A percentile compares a stretch with the other conserved stretches of the same genome.
Evolutionary conservation across 2,329 filamentous ascomycete genomes (phyloP).

Genomic region (Alternaria brassicae): DNA sequence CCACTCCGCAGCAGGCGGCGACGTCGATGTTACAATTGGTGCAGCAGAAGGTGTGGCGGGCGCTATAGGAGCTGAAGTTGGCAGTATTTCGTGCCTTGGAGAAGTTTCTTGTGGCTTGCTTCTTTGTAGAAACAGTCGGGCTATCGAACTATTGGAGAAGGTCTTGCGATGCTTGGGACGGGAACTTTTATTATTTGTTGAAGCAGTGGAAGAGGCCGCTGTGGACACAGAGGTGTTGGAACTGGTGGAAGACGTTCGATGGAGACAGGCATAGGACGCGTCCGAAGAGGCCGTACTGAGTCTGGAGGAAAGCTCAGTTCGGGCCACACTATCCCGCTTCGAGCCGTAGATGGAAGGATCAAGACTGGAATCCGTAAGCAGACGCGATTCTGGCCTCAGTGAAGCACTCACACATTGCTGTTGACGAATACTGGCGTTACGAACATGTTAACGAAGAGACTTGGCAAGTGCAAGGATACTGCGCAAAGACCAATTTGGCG

Average conservation of each 20-base stretch:
- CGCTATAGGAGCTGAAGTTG: constrained; percentile 5
- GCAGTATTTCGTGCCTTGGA: neutral
- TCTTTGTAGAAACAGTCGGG: constrained; percentile 24
- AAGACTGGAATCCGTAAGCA: constrained; percentile 22
- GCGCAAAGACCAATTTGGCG: neutral
- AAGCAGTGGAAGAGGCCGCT: constrained; percentile 22
- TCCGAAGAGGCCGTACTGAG: constrained; percentile 19
- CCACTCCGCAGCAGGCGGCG: constrained; percentile 15
- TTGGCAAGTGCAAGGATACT: neutral
- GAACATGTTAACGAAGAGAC: constrained; percentile 24
- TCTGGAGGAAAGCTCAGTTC: constrained; percentile 8
- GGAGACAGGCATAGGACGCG: constrained; percentile 12
- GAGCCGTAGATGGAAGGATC: constrained; percentile 15
- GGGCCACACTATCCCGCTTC: constrained; percentile 9
- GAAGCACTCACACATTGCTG: constrained; percentile 24
- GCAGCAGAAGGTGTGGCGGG: neutral
- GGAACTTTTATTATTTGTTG: constrained; percentile 3
- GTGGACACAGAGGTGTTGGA: constrained; percentile 20
- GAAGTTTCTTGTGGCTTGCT: constrained; percentile 8
- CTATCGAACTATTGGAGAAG: constrained; percentile 19
- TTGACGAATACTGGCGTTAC: constrained; percentile 21
- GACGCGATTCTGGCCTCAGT: neutral
- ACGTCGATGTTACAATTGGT: neutral
- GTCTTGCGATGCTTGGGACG: constrained; percentile 22
- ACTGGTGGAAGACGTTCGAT: constrained; percentile 20